Conservation (phyloP, 1,284 basidiomycete genomes). For the Leccinum laetum region DNA sequence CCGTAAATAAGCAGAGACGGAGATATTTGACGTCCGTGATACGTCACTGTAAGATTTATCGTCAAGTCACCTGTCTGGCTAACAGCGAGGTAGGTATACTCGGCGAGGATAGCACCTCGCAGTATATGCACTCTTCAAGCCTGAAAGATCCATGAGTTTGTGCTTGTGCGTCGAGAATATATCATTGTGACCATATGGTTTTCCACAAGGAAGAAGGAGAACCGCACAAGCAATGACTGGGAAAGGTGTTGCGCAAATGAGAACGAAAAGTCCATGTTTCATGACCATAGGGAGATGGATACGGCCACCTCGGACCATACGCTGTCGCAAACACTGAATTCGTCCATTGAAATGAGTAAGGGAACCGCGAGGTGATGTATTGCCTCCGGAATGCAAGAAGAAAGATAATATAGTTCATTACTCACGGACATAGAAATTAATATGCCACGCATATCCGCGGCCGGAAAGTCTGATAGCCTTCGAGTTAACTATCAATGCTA, state of each 20-base stretch:
- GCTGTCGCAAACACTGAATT: background rate
- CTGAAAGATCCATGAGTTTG: background rate
- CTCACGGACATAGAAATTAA: background rate
- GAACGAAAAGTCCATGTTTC: background rate
- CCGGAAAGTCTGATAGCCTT: background rate
- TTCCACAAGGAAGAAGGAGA: background rate
- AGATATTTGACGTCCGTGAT: conserved; percentile 87
- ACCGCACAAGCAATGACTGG: background rate
- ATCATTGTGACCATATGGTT: background rate
- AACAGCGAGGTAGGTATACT: background rate
- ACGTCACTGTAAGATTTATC: conserved; percentile 60
- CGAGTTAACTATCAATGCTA: background rate
- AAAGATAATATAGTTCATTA: background rate
- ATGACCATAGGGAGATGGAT: background rate
- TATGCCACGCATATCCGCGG: background rate
- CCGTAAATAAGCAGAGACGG: conserved; percentile 86
- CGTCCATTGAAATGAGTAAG: background rate
- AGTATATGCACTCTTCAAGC: background rate
- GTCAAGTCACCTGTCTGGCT: background rate
- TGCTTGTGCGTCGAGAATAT: background rate
- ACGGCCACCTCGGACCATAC: background rate
- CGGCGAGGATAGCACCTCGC: background rate
- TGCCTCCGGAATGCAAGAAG: background rate
- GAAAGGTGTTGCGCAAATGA: background rate
- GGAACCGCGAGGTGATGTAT: background rate